phyloP scores from a whole-genome alignment of 202 grass and related monocot species.

The Bolboschoenoplectus hybrid region DNA sequence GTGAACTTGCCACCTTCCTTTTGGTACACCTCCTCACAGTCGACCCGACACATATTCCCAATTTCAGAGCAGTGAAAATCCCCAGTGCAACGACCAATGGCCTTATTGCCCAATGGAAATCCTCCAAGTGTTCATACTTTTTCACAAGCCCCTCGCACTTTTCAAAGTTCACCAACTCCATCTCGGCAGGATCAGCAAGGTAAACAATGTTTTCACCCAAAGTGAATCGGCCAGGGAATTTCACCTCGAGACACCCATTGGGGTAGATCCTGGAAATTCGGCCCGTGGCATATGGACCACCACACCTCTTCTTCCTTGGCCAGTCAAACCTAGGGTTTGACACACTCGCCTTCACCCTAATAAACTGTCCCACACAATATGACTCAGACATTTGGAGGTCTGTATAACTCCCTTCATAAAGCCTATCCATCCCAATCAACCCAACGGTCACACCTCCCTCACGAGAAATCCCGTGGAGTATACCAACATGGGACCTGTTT shows the following conservation, averaged over 20 bases:
- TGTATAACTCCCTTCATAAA: constrained; percentile 71
- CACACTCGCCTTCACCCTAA: constrained; percentile 60
- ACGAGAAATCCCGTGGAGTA: constrained; percentile 85
- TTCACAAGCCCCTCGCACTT: constrained; percentile 78
- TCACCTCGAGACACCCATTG: constrained; percentile 78
- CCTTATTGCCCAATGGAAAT: constrained; percentile 91
- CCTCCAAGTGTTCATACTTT: constrained; percentile 93
- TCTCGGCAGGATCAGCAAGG: constrained; percentile 85
- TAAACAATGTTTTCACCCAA: constrained; percentile 61
- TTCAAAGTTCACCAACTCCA: constrained; percentile 78
- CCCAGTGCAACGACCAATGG: constrained; percentile 78
- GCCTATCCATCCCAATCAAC: constrained; percentile 78
- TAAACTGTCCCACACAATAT: constrained; percentile 82
- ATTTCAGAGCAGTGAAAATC: constrained; percentile 67
- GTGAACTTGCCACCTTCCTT: constrained; percentile 54
- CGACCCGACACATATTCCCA: constrained; percentile 68
- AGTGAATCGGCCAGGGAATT: constrained; percentile 82
- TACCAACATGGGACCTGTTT: constrained; percentile 63
- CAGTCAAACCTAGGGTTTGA: constrained; percentile 75
- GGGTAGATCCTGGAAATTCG: constrained; percentile 68
- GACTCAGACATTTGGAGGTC: constrained; percentile 89
- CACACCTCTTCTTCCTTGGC: constrained; percentile 57
- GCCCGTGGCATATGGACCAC: constrained; percentile 58
- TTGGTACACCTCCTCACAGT: constrained; percentile 51
- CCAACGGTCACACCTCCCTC: constrained; percentile 61